Conservation (phyloP, 129 eudicot species). For the Escallonia rubra region DNA sequence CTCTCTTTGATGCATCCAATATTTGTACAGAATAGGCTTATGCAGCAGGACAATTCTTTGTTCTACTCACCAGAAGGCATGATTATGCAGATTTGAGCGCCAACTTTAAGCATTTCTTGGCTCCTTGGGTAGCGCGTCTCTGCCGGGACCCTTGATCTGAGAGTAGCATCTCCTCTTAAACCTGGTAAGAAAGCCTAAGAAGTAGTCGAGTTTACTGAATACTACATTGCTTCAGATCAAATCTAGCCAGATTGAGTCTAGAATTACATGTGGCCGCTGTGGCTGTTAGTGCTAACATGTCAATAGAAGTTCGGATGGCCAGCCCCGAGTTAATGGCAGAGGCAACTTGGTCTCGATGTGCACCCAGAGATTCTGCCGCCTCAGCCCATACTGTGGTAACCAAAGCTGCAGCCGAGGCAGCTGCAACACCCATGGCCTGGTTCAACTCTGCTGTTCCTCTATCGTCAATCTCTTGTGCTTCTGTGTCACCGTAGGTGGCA, state of each 20-base stretch:
- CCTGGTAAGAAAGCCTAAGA: slow-evolving; percentile 13
- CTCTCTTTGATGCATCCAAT: too few relatives aligned
- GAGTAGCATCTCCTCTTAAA: slow-evolving; percentile 34
- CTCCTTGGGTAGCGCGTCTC: slow-evolving; percentile 6
- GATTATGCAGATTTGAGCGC: slow-evolving; percentile 28
- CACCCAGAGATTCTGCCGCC: slow-evolving; percentile 33
- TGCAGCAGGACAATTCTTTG: too few relatives aligned
- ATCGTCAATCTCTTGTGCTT: background rate
- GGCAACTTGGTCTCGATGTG: slow-evolving; percentile 17
- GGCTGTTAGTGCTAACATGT: slow-evolving; percentile 35
- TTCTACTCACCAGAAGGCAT: slow-evolving; percentile 32
- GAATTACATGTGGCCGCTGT: slow-evolving; percentile 40
- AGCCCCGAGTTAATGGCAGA: slow-evolving; percentile 30
- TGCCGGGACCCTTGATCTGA: slow-evolving; percentile 22
- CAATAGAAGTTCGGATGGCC: slow-evolving; percentile 27
- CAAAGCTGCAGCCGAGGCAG: slow-evolving; percentile 36
- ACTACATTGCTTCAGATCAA: too few relatives aligned
- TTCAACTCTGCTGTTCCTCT: background rate
- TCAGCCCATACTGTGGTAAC: slow-evolving; percentile 37
- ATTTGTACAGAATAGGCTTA: too few relatives aligned
- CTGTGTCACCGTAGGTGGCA: slow-evolving; percentile 9
- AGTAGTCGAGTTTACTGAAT: too few relatives aligned
- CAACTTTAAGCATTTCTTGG: slow-evolving; percentile 20
- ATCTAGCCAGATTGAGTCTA: too few relatives aligned
- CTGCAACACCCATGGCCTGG: slow-evolving; percentile 22